Percentiles rank a stretch among this genome's conserved stretches.
Conservation (phyloP, 768 basidiomycete species). For the Lactarius indigo region DNA sequence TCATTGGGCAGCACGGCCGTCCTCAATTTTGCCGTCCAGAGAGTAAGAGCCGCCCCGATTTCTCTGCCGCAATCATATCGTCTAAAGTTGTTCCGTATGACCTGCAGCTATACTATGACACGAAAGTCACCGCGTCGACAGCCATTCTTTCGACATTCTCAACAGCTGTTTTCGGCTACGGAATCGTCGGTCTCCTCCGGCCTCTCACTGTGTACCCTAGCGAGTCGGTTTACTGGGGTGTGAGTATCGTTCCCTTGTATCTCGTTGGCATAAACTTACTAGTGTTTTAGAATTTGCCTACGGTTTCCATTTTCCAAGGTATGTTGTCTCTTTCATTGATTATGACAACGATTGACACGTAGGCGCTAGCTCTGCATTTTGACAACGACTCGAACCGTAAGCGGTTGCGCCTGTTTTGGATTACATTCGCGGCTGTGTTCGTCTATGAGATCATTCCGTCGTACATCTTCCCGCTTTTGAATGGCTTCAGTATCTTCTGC, state of each 20-base stretch:
- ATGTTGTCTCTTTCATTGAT: not conserved
- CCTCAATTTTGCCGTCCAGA: conserved; percentile 58
- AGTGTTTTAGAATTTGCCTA: conserved; percentile 45
- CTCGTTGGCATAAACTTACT: not conserved
- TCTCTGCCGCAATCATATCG: not conserved
- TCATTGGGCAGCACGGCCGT: conserved; percentile 52
- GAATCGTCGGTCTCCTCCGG: conserved; percentile 55
- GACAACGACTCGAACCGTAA: conserved; percentile 42
- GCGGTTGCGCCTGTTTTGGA: conserved; percentile 52
- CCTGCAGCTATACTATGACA: conserved; percentile 54
- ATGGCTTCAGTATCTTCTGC: conserved; percentile 59
- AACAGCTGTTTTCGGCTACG: conserved; percentile 63
- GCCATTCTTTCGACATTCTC: conserved; percentile 62
- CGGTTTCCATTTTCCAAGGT: conserved; percentile 60
- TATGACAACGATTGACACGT: conserved; percentile 27
- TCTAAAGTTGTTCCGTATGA: not conserved
- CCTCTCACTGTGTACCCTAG: conserved; percentile 58
- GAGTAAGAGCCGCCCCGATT: conserved; percentile 34
- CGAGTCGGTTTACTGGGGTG: conserved; percentile 62
- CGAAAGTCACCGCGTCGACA: conserved; percentile 50
- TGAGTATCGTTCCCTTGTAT: conserved; percentile 30
- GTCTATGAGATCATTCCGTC: conserved; percentile 50
- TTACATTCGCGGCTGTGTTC: conserved; percentile 49
- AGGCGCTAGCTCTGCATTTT: conserved; percentile 47
- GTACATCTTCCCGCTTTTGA: conserved; percentile 61